Base-by-base conservation (phyloP, 1,139 yeast species). In the Nakaseomyces sp. region DNA sequence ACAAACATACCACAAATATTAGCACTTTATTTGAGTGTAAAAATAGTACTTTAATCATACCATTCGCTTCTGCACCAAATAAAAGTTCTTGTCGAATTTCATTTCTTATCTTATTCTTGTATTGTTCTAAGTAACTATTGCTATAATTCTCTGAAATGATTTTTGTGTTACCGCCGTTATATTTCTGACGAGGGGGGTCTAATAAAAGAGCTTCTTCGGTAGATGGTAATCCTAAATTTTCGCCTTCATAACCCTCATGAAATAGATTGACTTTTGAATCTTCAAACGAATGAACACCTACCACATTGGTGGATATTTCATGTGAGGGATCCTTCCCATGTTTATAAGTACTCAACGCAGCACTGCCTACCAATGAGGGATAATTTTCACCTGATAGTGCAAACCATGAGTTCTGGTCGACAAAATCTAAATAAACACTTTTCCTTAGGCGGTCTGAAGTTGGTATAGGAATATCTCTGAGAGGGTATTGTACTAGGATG, bases 301-400 rank as follows among this genome's bases (percentile, higher is more conserved):
- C 24, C 7, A 32, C 24, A 12, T 16, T 26, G 4, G 13, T n/a
- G 7, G 28, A 20, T n/a, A 41, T 16, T 16, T 26, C 31, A 29
- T 25, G 18, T 13, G 28, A 15, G 4, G 19, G 26, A n/a, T n/a
- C 66, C 5, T 77, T 63, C 29, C 74, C 66, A 0, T 60, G 52
- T 29, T 51, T 53, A 41, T 65, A 58, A 18, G 58, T 48, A 15
- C 88, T 77, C 3, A 74, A 57, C 0, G 95, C 91, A 0, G 96
- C 93, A 20, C 86, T 76, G 48, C 79, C 78, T 17, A 89, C 88
- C 43, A 88, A 63, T 0, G 93, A 79, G 0, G 96, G 96, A 57
- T 81, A 89, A 53, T 79, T 73, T 22, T 64, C 61, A 51, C 80
- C 84, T 25, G 95, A 83, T 75, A 89, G 72, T 9, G 96, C 96